These are phyloP conservation scores for Linum lewisii DNA, from an alignment of 345 rosid genomes.

Conservation along the genomic window DNA sequence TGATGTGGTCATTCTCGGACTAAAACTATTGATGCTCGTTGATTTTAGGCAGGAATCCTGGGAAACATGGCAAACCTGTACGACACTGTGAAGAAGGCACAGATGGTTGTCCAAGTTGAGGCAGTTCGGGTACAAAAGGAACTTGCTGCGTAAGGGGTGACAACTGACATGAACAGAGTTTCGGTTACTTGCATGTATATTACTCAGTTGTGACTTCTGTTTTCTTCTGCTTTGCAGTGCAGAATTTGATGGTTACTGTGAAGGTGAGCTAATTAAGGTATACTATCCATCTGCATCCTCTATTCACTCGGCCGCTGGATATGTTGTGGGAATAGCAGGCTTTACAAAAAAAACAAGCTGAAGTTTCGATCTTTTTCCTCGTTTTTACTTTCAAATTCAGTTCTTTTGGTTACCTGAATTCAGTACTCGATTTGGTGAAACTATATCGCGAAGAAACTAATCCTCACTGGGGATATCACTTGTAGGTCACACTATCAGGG, in stretches of 20 bases:
- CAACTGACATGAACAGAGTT: conserved; percentile 5
- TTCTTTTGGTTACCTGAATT: no score
- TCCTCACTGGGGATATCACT: background rate
- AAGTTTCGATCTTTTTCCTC: no score
- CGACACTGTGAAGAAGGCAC: conserved; percentile 94
- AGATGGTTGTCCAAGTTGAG: conserved; percentile 95
- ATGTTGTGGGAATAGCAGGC: no score
- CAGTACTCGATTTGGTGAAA: no score
- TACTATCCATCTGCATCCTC: background rate
- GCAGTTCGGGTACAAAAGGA: conserved; percentile 89
- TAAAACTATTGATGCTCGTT: conserved; percentile 16
- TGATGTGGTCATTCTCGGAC: conserved; percentile 9
- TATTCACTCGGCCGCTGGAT: no score
- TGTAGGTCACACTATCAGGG: conserved; percentile 73
- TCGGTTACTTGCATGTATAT: conserved; percentile 8
- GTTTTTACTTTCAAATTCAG: background rate
- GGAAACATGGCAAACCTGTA: conserved; percentile 89
- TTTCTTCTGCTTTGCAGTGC: conserved; percentile 44
- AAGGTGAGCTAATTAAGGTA: conserved; percentile 93
- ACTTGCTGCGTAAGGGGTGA: conserved; percentile 61
- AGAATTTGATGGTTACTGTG: conserved; percentile 93
- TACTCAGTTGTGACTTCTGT: conserved; percentile 8
- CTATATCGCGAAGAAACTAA: background rate
- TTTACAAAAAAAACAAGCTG: no score
- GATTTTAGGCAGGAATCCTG: conserved; percentile 70